Evolutionary conservation across 805 yeast species (phyloP).

Genomic region (Candida nanaspora): DNA sequence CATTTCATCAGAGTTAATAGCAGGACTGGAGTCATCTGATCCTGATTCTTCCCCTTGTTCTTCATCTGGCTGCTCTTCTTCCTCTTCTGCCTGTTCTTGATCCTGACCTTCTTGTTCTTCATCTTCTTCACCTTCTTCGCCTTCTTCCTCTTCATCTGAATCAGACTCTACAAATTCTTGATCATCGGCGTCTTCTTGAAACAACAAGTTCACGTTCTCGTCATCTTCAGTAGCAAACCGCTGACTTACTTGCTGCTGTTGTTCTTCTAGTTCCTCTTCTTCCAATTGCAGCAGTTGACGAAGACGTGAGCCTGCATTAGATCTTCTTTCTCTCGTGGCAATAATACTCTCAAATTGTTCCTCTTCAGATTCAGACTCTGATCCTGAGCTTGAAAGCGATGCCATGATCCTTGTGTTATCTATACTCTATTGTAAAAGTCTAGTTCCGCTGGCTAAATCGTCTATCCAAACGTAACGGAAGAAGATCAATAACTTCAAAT

Average conservation of each 20-base stretch:
- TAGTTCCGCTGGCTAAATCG: no score
- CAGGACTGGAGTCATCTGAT: slow-evolving; percentile 20
- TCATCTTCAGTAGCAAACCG: slow-evolving; percentile 51
- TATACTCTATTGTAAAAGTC: no score
- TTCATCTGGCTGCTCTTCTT: slow-evolving; percentile 15
- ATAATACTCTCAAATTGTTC: slow-evolving; percentile 50
- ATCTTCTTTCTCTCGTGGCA: slow-evolving; percentile 67
- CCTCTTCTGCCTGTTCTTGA: slow-evolving; percentile 6
- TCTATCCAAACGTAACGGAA: no score
- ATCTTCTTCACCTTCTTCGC: slow-evolving; percentile 20
- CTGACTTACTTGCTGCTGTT: neutral
- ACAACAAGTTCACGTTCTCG: slow-evolving; percentile 63
- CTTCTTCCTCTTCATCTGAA: slow-evolving; percentile 23
- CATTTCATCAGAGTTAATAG: slow-evolving; percentile 37
- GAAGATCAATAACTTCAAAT: no score
- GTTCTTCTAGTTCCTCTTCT: slow-evolving; percentile 28
- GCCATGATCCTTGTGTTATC: neutral
- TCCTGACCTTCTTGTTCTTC: slow-evolving; percentile 17
- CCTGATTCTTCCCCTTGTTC: slow-evolving; percentile 19
- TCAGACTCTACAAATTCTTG: slow-evolving; percentile 34
- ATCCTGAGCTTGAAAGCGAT: neutral
- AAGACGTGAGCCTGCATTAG: slow-evolving; percentile 88
- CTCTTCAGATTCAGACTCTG: slow-evolving; percentile 17
- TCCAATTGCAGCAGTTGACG: slow-evolving; percentile 67
- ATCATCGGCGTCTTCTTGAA: slow-evolving; percentile 57